These are phyloP conservation scores for Geotrichum klebahnii DNA, from an alignment of 1,139 yeast species.

Conservation along the genomic window DNA sequence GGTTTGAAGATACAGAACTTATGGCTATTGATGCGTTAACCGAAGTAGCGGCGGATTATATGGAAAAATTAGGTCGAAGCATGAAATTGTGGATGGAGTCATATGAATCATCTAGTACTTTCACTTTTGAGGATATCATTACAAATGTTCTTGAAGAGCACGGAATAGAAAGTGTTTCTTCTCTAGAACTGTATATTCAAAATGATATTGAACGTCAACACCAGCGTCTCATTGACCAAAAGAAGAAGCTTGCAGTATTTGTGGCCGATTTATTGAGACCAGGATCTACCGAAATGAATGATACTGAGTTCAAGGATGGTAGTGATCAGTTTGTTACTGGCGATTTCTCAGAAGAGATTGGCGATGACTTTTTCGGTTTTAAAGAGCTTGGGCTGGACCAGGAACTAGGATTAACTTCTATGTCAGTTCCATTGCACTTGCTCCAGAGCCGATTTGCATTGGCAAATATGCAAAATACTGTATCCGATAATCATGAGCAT, in stretches of 20 bases:
- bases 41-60: conserved; percentile 75
- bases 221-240: conserved; percentile 63
- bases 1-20: conserved; percentile 81
- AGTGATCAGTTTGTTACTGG: conserved; percentile 94
- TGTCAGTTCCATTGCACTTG: conserved; percentile 84
- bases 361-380: conserved; percentile 93
- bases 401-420: conserved; percentile 81
- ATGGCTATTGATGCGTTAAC: conserved; percentile 75
- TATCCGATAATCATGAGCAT: conserved; percentile 24
- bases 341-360: conserved; percentile 85
- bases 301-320: conserved; percentile 77
- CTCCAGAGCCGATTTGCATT: conserved; percentile 68
- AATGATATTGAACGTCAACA: conserved; percentile 71
- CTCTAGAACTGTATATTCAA: conserved; percentile 66
- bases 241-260: conserved; percentile 63
- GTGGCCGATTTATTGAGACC: conserved; percentile 82
- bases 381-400: conserved; percentile 88
- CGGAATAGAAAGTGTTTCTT: conserved; percentile 79
- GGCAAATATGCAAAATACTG: conserved; percentile 26
- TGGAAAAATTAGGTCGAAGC: conserved; percentile 69
- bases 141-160: conserved; percentile 69
- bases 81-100: conserved; percentile 52
- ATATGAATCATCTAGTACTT: conserved; percentile 38
- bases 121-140: conserved; percentile 49
- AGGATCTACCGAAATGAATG: conserved; percentile 63